These are phyloP conservation scores for Teunomyces stri DNA, from an alignment of 805 yeast species.

Conservation along the genomic window DNA sequence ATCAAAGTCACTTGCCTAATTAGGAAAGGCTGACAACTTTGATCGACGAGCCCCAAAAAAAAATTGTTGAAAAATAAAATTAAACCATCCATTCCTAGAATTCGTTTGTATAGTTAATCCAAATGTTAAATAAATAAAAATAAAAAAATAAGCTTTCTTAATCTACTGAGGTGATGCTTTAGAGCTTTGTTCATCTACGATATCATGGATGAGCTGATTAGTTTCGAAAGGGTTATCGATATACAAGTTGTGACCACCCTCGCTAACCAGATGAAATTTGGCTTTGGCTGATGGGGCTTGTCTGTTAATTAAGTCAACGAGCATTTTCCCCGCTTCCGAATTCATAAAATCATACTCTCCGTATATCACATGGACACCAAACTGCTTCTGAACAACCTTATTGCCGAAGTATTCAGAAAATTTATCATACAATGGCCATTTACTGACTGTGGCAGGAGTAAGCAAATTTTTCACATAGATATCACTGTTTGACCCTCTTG, in stretches of 20 bases:
- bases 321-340: conserved; percentile 47
- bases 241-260: conserved; percentile 45
- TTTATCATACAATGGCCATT: conserved; percentile 64
- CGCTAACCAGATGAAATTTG: conserved; percentile 23
- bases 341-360: conserved; percentile 80
- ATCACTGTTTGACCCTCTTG: conserved; percentile 38
- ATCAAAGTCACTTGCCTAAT: neutral
- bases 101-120: neutral
- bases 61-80: neutral
- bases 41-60: neutral
- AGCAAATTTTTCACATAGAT: conserved; percentile 47
- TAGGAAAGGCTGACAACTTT: neutral
- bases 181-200: neutral
- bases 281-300: conserved; percentile 11
- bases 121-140: neutral
- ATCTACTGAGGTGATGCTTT: neutral
- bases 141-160: neutral
- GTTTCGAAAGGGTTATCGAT: conserved; percentile 46
- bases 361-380: conserved; percentile 49
- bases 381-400: conserved; percentile 11
- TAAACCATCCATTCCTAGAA: neutral
- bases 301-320: conserved; percentile 15
- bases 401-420: conserved; percentile 32
- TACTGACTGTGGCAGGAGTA: conserved; percentile 59
- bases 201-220: conserved; percentile 21